Base-by-base conservation (phyloP, 164 flowering plant genomes). In the Pachysandra terminalis region DNA sequence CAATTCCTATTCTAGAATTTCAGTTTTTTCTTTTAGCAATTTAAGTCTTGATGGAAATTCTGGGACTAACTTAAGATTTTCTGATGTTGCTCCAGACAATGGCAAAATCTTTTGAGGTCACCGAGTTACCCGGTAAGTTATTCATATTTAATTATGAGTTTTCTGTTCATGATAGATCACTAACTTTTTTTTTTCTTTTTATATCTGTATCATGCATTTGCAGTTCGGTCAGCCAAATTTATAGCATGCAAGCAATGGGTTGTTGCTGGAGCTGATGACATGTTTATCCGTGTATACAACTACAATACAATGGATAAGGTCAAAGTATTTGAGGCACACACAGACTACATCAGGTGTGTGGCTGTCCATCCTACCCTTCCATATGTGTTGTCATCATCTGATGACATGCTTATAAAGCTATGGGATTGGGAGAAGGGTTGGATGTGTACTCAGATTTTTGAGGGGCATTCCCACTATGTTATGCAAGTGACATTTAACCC, bases 381-480 rank as follows among this genome's bases (percentile, higher is more conserved):
- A 27, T 92, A 86, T 73, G 90, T 92, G 68, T 71, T 92, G 68
- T 92, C 98, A 72, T 89, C 98, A 53, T 90, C 98, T 68, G 98
- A 92, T 87, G 98, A 92, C 82, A 89, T 85, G 93, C 90, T 87
- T 69, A 90, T 92, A 67, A 92, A 89, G 79, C 89, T 92, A 15
- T 92, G 98, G 96, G 98, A 93, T 72, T 93, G 98, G 98, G 98
- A 93, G 51, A 93, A 90, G 78, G 95, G 90, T 27, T 93, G 96
- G 98, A 74, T 72, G 59, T 87, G 95, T 64, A 89, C 91, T 64
- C 96, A 92, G 67, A 87, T 88, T 32, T 95, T 95, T 67, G 97
- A 90, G 73, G 97, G 98, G 7, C 98, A 95, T 75, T 92, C 96
- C 19, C 98, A 95, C 75, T 95, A 92, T 71, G 98, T 95, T 53